Conservation (phyloP, 2,329 filamentous ascomycete genomes). For the Talaromyces sp. region DNA sequence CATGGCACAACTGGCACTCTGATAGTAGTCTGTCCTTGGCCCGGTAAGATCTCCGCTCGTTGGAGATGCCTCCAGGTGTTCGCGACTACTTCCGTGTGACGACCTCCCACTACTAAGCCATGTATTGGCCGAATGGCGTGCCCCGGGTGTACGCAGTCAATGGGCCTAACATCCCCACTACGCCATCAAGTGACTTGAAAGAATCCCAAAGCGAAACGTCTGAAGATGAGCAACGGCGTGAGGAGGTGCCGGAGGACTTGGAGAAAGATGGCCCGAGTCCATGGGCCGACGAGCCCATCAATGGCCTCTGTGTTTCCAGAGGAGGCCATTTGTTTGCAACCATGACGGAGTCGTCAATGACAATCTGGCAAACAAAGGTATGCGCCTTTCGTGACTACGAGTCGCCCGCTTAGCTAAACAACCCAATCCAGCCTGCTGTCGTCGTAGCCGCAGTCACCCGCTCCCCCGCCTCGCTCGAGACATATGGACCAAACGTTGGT, state of each 20-base stretch:
- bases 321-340: constrained; percentile 81
- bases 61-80: constrained; percentile 36
- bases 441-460: constrained; percentile 80
- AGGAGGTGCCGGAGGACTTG: constrained; percentile 16
- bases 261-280: constrained; percentile 25
- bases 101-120: constrained; percentile 27
- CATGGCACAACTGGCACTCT: constrained; percentile 19
- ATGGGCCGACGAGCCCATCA: constrained; percentile 59
- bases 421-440: constrained; percentile 65
- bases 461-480: constrained; percentile 70
- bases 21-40: constrained; percentile 19
- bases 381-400: constrained; percentile 19
- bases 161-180: constrained; percentile 33
- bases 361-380: constrained; percentile 96
- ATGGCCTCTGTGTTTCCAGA: constrained; percentile 71
- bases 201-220: constrained; percentile 8
- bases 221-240: constrained; percentile 14
- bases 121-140: constrained; percentile 49
- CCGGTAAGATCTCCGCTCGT: constrained; percentile 15
- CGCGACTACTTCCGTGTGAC: constrained; percentile 17
- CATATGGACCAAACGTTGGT: constrained; percentile 79
- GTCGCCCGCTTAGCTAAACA: constrained; percentile 21
- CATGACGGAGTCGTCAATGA: constrained; percentile 77
- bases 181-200: constrained; percentile 21
- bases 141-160: constrained; percentile 46